A percentile compares a stretch with the other conserved stretches of the same genome.
Evolutionary conservation across 768 basidiomycete species (phyloP).

Genomic region (Calocera cornea): DNA sequence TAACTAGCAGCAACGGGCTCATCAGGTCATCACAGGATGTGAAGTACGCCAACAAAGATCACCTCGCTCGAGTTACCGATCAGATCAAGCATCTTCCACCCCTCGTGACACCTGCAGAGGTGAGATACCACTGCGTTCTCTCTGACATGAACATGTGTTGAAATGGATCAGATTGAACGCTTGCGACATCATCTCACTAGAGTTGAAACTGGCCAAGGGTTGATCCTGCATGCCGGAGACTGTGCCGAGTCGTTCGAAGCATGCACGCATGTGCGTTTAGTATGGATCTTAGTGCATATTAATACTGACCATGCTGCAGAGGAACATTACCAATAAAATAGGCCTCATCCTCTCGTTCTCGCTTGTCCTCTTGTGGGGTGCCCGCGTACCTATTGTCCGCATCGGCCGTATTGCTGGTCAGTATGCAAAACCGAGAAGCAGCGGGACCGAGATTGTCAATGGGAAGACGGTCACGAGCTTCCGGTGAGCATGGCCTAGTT

Average conservation of each 20-base stretch:
- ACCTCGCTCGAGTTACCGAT: conserved; percentile 57
- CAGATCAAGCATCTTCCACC: conserved; percentile 75
- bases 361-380: conserved; percentile 87
- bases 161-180: conserved; percentile 50
- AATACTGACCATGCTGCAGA: conserved; percentile 29
- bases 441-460: conserved; percentile 63
- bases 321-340: conserved; percentile 78
- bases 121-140: conserved; percentile 27
- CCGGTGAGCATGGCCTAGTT: conserved; percentile 37
- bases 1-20: background rate
- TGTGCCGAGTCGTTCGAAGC: conserved; percentile 94
- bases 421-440: conserved; percentile 89
- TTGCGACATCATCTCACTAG: conserved; percentile 64
- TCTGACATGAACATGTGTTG: too few relatives aligned
- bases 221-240: conserved; percentile 92
- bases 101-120: conserved; percentile 86
- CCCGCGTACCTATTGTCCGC: conserved; percentile 81
- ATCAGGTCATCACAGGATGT: conserved; percentile 38
- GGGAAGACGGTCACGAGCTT: conserved; percentile 67
- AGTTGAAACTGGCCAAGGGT: conserved; percentile 78
- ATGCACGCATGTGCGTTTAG: conserved; percentile 59
- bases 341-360: conserved; percentile 90
- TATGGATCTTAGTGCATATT: background rate
- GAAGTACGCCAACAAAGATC: conserved; percentile 48
- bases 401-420: conserved; percentile 91